Base-by-base conservation (phyloP, 192 early-diverging fungal species). In the Coemansia sp. region DNA sequence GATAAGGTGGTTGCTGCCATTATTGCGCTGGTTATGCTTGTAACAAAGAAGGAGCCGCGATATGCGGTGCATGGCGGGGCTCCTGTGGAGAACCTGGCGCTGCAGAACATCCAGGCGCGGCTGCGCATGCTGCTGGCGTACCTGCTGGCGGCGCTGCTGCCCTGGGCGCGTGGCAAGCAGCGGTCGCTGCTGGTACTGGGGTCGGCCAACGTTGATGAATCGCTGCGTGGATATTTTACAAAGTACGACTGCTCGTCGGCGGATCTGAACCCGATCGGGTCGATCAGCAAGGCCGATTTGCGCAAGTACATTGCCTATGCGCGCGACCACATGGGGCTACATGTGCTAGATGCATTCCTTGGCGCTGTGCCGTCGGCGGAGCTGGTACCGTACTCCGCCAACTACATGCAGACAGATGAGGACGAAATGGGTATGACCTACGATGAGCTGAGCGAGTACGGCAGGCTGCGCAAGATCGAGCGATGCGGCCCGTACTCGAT, bases 351-450 rank as follows among this genome's bases (percentile, higher is more conserved):
- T 15, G 84, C 83, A 11, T 98, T 98, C 75, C 66, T 99, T 34
- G 74, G 87, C 20, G 93, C 93, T 0, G 87, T 86, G 17, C 95
- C 97, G 9, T 96, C 95, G 11, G 97, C 97, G 14, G 97, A 99
- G 67, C 82, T 99, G 28, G 96, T 98, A 58, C 97, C 97, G 2
- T 87, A 91, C 34, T 91, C 94, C 1, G 82, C 81, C 17, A 72
- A 72, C 38, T 95, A 95, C 70, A 84, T 85, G 25, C 97, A 99
- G 70, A 85, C 89, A 0, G 93, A 95, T 72, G 97, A 98, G 67
- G 89, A 79, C 22, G 97, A 99, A 64, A 99, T 99, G 97, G 95
- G 94, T 13, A 98, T 99, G 96, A 90, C 90, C 17, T 99, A 99
- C 72, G 87, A 88, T 15, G 97, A 99, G 54, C 83, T 99, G 1